Conservation (phyloP, 2,329 filamentous ascomycete species). For the Ceratocystis lukuohia region DNA sequence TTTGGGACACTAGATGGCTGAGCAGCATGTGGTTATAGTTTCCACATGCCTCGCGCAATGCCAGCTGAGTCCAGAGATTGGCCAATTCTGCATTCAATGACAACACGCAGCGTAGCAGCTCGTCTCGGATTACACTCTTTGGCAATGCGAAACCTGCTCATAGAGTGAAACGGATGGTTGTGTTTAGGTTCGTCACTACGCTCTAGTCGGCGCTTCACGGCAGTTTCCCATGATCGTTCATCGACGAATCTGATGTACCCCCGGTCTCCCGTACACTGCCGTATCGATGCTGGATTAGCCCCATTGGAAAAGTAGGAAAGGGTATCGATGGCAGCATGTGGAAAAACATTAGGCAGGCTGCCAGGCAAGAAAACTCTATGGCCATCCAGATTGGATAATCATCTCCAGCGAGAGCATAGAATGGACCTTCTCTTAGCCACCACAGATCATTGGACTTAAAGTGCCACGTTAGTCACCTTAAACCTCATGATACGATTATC, state of each 20-base stretch:
- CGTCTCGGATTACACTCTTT: constrained; percentile 7
- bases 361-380: constrained; percentile 20
- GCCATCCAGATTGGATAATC: constrained; percentile 15
- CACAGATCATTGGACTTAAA: constrained; percentile 20
- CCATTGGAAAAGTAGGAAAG: too few species aligned
- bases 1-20: constrained; percentile 20
- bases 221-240: constrained; percentile 17
- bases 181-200: constrained; percentile 19
- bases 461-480: constrained; percentile 20
- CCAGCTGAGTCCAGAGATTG: constrained; percentile 19
- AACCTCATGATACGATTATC: constrained; percentile 15
- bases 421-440: constrained; percentile 16
- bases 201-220: constrained; percentile 17
- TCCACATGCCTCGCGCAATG: constrained; percentile 13
- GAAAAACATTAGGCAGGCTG: constrained; percentile 21
- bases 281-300: constrained; percentile 4
- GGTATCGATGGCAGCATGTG: constrained; percentile 19
- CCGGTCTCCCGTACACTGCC: constrained; percentile 15
- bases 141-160: constrained; percentile 19
- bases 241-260: constrained; percentile 14
- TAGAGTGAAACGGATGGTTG: constrained; percentile 10
- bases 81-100: constrained; percentile 20
- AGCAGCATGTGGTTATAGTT: constrained; percentile 22
- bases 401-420: constrained; percentile 20
- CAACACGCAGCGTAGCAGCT: constrained; percentile 19